These are phyloP conservation scores for Cubamyces sp. DNA, from an alignment of 768 basidiomycete genomes.

Conservation along the genomic window DNA sequence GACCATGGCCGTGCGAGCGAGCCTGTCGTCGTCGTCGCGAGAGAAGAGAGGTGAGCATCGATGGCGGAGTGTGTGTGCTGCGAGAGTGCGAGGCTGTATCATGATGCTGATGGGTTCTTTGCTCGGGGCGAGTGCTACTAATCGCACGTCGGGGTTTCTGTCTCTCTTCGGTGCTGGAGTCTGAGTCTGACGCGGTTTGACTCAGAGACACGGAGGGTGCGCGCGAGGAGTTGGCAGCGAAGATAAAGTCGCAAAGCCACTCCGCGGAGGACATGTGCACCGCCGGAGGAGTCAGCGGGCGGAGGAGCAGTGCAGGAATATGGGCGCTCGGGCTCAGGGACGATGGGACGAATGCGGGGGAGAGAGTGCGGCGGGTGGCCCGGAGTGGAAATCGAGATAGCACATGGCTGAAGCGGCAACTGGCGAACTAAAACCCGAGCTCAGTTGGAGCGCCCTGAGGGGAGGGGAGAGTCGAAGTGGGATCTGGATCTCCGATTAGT, in stretches of 20 bases:
- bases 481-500: slow-evolving; percentile 14
- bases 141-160: background rate
- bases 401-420: slow-evolving; percentile 7
- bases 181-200: background rate
- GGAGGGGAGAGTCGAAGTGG: background rate
- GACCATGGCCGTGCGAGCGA: background rate
- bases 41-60: background rate
- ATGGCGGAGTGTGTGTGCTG: background rate
- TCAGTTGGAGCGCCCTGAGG: slow-evolving; percentile 9
- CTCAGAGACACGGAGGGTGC: too few species aligned
- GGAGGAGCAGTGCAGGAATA: background rate
- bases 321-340: slow-evolving; percentile 23
- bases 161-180: too few species aligned
- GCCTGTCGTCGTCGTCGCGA: background rate
- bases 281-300: background rate
- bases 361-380: background rate
- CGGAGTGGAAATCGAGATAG: slow-evolving; percentile 1
- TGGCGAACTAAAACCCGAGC: slow-evolving; percentile 17
- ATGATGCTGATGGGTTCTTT: slow-evolving; percentile 17
- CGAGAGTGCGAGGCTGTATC: slow-evolving; percentile 10
- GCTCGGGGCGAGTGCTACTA: background rate
- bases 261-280: background rate
- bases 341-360: slow-evolving; percentile 13
- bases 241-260: background rate
- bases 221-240: too few species aligned